These are phyloP conservation scores for Sarocladium strictum DNA, from an alignment of 2,329 filamentous ascomycete species.

Conservation along the genomic window DNA sequence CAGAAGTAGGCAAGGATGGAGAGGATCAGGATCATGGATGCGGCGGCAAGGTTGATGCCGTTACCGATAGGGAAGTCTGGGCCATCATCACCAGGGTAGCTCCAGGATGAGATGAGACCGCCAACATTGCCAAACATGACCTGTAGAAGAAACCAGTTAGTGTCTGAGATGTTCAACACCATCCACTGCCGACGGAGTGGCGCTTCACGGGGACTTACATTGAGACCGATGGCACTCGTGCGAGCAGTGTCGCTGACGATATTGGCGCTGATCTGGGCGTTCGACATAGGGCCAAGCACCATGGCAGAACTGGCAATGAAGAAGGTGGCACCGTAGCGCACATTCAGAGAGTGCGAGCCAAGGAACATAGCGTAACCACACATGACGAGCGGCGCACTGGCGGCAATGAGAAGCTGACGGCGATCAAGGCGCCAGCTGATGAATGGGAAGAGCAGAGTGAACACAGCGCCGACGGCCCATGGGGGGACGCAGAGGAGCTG, in stretches of 20 bases:
- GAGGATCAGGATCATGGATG: constrained; percentile 43
- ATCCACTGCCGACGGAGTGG: no score
- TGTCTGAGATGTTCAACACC: no score
- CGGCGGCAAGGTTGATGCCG: constrained; percentile 53
- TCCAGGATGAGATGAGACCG: constrained; percentile 53
- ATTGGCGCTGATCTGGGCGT: constrained; percentile 60
- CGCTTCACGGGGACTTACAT: constrained; percentile 5
- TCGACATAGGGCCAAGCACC: constrained; percentile 56
- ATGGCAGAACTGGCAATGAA: constrained; percentile 58
- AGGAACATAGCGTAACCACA: constrained; percentile 66
- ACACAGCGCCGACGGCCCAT: constrained; percentile 60
- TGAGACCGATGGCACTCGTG: constrained; percentile 46
- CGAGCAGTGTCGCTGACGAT: constrained; percentile 63
- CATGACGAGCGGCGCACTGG: constrained; percentile 54
- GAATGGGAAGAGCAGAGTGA: constrained; percentile 52
- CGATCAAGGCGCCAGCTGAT: constrained; percentile 53
- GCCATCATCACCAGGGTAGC: constrained; percentile 51
- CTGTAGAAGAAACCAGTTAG: not conserved
- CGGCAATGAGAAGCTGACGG: constrained; percentile 55
- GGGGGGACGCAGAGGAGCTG: constrained; percentile 66
- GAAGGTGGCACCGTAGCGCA: constrained; percentile 63
- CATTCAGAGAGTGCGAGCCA: constrained; percentile 38
- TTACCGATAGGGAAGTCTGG: constrained; percentile 63
- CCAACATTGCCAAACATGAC: constrained; percentile 13
- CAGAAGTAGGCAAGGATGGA: constrained; percentile 45